Conservation (phyloP, 192 early-diverging fungal genomes). For the Obelidium mucronatum region DNA sequence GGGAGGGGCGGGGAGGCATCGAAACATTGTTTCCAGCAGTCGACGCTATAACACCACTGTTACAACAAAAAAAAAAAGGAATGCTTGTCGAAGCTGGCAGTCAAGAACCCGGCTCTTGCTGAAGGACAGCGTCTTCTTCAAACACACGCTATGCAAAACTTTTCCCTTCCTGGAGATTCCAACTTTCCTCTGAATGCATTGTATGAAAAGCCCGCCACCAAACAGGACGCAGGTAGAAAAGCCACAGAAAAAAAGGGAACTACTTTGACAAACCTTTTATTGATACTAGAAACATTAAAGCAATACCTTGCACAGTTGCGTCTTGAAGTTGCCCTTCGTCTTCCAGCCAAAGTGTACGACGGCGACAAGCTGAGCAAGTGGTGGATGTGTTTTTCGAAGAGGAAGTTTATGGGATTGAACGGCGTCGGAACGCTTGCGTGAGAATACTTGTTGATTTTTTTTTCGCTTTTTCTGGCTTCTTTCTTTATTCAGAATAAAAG, state of each 20-base stretch:
- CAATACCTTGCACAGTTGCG: conserved; percentile 92
- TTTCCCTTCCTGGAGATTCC: conserved; percentile 92
- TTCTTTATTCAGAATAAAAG: no score
- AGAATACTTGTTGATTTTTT: not conserved
- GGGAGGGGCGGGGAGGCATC: no score
- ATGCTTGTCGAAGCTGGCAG: conserved; percentile 58
- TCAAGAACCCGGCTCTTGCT: conserved; percentile 57
- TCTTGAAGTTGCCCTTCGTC: conserved; percentile 81
- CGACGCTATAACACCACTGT: no score
- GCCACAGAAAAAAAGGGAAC: no score
- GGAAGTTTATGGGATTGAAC: conserved; percentile 96
- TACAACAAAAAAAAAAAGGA: conserved; percentile 34
- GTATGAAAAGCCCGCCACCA: conserved; percentile 76
- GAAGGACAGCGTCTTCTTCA: conserved; percentile 84
- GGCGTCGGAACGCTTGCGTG: conserved; percentile 49
- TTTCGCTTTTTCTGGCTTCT: not conserved
- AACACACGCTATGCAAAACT: conserved; percentile 88
- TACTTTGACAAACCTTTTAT: no score
- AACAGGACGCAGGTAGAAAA: conserved; percentile 83
- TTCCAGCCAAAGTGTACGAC: conserved; percentile 83
- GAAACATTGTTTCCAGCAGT: no score
- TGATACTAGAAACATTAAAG: conserved; percentile 69
- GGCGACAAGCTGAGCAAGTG: conserved; percentile 90
- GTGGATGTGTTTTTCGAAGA: conserved; percentile 99
- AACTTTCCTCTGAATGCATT: conserved; percentile 92